Percentiles rank a stretch among this genome's conserved stretches.
phyloP scores from a whole-genome alignment of 2,329 filamentous ascomycete species.

The Fusarium cyanostomum region DNA sequence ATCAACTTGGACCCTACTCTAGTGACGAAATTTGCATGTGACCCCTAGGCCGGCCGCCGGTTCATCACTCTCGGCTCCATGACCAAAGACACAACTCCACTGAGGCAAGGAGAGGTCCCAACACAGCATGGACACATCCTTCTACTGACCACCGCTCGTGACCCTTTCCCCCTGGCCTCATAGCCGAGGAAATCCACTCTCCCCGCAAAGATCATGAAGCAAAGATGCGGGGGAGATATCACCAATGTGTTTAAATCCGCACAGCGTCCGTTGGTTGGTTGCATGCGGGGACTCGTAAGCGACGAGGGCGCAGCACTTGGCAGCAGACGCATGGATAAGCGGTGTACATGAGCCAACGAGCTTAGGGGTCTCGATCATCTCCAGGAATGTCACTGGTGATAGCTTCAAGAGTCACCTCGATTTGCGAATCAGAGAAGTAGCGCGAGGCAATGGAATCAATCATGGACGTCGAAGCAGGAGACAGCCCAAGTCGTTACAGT shows the following conservation, averaged over 20 bases:
- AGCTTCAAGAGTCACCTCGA: neutral
- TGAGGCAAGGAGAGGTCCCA: neutral
- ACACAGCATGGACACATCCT: constrained; percentile 12
- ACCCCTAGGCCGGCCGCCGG: constrained; percentile 4
- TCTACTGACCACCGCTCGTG: constrained; percentile 21
- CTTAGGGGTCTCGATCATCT: neutral
- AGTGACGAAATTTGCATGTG: neutral
- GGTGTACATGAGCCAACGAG: neutral
- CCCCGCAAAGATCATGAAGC: neutral
- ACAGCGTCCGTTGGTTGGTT: constrained; percentile 14
- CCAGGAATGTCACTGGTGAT: neutral
- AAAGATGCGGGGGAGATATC: constrained; percentile 14
- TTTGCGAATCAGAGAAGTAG: neutral
- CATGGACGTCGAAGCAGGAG: neutral
- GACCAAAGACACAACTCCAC: neutral
- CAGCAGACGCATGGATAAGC: neutral
- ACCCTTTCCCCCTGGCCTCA: neutral
- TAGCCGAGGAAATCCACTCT: neutral
- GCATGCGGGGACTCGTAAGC: constrained; percentile 15
- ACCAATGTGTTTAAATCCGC: constrained; percentile 3
- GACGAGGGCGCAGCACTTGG: constrained; percentile 14
- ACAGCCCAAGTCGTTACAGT: neutral
- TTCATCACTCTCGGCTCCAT: constrained; percentile 14
- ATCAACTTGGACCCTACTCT: neutral
- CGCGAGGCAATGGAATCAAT: neutral